Base-by-base conservation (phyloP, 805 yeast genomes). In the Starmerella bacillaris region DNA sequence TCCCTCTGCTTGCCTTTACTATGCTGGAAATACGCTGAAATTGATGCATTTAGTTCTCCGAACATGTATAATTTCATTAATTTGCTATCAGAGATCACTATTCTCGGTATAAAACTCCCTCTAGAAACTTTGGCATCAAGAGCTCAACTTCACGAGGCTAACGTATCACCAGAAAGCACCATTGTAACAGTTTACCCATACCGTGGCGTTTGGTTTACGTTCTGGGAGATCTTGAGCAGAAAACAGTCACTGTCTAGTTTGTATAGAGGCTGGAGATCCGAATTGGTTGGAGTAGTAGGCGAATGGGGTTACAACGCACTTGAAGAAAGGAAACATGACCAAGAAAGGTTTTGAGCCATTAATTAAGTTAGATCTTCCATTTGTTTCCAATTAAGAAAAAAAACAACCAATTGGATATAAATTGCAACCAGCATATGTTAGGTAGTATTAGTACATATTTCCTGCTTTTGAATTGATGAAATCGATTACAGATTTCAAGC, bases 231-330 rank as follows among this genome's bases (percentile, higher is more conserved):
- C 4, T 39, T 64, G 29, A 53, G 55, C 14, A 65, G 67, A 49
- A 56, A 56, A 27, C 63, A 52, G 21, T 57, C 67, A 26, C 54
- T 62, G 6, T 60, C 64, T 24, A 55, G 62, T 1, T 53, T 75
- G 18, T 84, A 79, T 64, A 68, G 86, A 45, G 98, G 96, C 24
- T 86, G 96, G 96, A 69, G 80, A 53, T 73, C 82, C 28, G 92
- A 92, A 20, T 62, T 78, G 8, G 54, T 82, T 38, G 80, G 86
- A 41, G 68, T 79, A 3, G 54, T 78, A 33, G 89, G 93, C 8
- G 74, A 75, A 34, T 86, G 92, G 77, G 84, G 93, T 16, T 47
- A 47, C 27, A 36, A 37, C 7, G 45, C 45, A 12, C 37, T 48
- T 5, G 51, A 48, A 24, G 42, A 31, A 18, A 39, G 35, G 12